Conservation (phyloP, 1,139 yeast species). For the Sugiyamaella sp. region DNA sequence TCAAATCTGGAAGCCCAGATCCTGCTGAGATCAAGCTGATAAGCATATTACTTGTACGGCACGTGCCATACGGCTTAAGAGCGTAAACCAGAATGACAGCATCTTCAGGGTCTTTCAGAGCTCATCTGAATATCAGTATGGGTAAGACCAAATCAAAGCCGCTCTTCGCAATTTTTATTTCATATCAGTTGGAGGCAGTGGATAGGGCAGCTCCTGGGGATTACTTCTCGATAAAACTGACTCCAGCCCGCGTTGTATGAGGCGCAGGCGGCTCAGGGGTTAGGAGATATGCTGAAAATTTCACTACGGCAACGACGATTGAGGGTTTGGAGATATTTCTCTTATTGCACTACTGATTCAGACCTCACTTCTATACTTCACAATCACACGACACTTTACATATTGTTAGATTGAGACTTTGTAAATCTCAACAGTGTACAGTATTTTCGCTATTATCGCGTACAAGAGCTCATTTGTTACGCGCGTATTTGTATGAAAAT, state of each 20-base stretch:
- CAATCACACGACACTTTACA: slow-evolving; percentile 15
- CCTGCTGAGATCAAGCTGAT: no score
- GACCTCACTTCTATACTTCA: neutral
- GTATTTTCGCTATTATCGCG: neutral
- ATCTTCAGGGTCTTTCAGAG: no score
- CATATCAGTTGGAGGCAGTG: no score
- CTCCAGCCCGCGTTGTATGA: neutral
- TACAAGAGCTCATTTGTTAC: neutral
- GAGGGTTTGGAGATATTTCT: slow-evolving; percentile 6
- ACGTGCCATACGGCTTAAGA: no score
- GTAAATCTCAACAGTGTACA: neutral
- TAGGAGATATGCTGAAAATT: neutral
- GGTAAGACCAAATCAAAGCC: no score
- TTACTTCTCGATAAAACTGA: no score
- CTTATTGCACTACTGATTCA: neutral
- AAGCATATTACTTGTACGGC: no score
- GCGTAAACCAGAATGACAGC: no score
- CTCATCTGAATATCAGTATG: no score
- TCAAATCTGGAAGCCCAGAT: no score
- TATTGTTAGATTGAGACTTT: neutral
- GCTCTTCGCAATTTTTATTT: no score
- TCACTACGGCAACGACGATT: slow-evolving; percentile 9
- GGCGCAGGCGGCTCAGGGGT: slow-evolving; percentile 1
- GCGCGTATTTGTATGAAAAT: neutral
- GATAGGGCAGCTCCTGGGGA: no score